These are phyloP conservation scores for Pluteus cervinus DNA, from an alignment of 768 basidiomycete species.

Conservation along the genomic window DNA sequence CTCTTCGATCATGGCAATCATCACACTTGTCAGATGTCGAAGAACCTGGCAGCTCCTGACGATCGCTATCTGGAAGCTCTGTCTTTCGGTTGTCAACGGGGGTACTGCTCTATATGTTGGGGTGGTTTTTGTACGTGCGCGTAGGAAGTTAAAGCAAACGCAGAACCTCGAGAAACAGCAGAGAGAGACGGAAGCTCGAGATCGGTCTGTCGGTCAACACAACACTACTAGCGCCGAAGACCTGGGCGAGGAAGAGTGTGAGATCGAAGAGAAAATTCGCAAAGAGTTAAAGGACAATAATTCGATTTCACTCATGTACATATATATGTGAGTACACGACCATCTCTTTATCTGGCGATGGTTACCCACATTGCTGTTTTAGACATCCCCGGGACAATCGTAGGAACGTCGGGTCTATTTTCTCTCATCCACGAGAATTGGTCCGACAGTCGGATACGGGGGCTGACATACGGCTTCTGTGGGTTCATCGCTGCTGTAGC, in stretches of 20 bases:
- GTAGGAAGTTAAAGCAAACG: no score
- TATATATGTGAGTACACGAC: conserved; percentile 12
- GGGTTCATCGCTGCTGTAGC: conserved; percentile 16
- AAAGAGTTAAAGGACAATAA: no score
- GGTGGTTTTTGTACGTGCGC: conserved; percentile 4
- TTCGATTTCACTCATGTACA: conserved; percentile 16
- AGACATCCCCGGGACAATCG: conserved; percentile 27
- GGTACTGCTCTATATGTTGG: conserved; percentile 18
- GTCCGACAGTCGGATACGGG: conserved; percentile 10
- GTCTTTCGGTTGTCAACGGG: conserved; percentile 19
- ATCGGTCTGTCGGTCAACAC: no score
- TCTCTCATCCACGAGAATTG: conserved; percentile 19
- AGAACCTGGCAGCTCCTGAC: conserved; percentile 20
- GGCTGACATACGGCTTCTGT: conserved; percentile 20
- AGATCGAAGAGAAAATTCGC: no score
- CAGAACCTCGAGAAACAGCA: no score
- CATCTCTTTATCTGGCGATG: background rate
- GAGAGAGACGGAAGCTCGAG: background rate
- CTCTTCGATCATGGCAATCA: conserved; percentile 18
- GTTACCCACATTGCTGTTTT: background rate
- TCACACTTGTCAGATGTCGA: conserved; percentile 19
- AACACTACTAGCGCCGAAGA: no score
- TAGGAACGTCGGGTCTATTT: conserved; percentile 25
- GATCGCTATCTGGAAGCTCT: conserved; percentile 21
- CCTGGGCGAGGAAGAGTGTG: no score